phyloP scores from a whole-genome alignment of 208 protist genomes.

The Strigomonas galati region DNA sequence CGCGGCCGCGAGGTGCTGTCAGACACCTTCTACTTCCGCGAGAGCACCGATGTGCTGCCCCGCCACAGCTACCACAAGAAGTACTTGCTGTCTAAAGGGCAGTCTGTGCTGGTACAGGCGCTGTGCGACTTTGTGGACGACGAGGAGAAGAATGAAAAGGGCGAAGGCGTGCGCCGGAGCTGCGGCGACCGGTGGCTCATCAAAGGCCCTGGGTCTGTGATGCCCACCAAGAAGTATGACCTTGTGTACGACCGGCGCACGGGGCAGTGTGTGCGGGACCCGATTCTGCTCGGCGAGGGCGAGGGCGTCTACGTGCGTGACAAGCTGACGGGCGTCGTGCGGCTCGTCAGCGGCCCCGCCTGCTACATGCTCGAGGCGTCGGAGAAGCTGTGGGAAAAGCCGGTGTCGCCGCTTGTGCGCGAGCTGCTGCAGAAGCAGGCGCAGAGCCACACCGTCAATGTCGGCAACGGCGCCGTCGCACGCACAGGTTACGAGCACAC shows the following conservation, averaged over 20 bases:
- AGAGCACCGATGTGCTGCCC: constrained; percentile 75
- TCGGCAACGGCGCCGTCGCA: constrained; percentile 18
- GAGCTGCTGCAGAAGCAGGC: constrained; percentile 17
- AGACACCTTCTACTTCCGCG: constrained; percentile 82
- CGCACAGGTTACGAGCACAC: not conserved
- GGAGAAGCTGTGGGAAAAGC: constrained; percentile 86
- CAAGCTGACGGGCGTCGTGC: constrained; percentile 57
- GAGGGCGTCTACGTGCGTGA: constrained; percentile 86
- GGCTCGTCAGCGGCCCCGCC: constrained; percentile 60
- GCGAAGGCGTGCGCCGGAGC: constrained; percentile 27
- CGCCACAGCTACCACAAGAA: constrained; percentile 39
- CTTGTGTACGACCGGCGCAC: constrained; percentile 39
- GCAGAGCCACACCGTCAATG: constrained; percentile 41
- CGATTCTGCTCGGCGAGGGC: constrained; percentile 54
- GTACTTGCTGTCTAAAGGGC: constrained; percentile 71
- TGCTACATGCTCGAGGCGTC: constrained; percentile 72
- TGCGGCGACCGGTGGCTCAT: constrained; percentile 91
- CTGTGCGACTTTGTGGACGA: constrained; percentile 63
- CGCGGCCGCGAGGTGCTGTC: constrained; percentile 58
- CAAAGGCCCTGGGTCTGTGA: constrained; percentile 78
- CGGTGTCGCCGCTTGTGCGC: constrained; percentile 54
- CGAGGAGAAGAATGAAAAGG: constrained; percentile 11
- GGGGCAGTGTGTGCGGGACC: constrained; percentile 35
- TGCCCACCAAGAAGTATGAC: constrained; percentile 39
- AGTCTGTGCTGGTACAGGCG: constrained; percentile 83